Evolutionary conservation across 441 rosid species (phyloP).

Genomic region (Bruguiera hainesii): DNA sequence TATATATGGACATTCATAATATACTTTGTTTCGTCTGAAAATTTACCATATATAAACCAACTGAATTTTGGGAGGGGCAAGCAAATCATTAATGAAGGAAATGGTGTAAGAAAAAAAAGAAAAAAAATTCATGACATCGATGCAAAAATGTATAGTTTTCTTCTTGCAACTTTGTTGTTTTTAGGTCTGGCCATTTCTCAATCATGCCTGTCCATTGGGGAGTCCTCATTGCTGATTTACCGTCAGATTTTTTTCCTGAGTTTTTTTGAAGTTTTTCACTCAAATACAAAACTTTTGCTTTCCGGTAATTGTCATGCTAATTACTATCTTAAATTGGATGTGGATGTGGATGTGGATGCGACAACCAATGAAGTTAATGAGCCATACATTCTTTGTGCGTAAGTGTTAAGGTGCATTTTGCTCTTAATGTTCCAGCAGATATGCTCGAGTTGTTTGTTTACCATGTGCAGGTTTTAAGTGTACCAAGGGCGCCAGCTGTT

Average conservation of each 20-base stretch:
- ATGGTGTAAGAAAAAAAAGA: too few species aligned
- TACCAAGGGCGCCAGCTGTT: neutral
- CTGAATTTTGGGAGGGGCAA: too few species aligned
- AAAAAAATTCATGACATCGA: too few species aligned
- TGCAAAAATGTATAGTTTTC: neutral
- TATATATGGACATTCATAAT: neutral
- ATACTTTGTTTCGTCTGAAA: neutral
- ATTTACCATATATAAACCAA: too few species aligned
- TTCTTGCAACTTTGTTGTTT: neutral
- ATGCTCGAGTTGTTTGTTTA: too few species aligned
- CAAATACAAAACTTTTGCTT: neutral
- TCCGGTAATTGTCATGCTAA: neutral
- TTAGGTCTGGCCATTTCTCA: neutral
- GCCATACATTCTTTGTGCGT: conserved; percentile 6
- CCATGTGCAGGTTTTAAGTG: too few species aligned
- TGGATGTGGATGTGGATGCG: neutral
- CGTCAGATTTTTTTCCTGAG: neutral
- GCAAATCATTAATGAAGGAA: too few species aligned
- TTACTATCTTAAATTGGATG: neutral
- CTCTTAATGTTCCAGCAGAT: too few species aligned
- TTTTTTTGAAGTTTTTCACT: neutral
- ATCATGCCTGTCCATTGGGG: neutral
- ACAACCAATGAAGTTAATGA: neutral
- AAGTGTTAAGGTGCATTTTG: conserved; percentile 14
- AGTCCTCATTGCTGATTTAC: neutral